Evolutionary conservation across 495 filamentous ascomycete genomes (phyloP), one percentile per base, ranked within the genome.

Genomic region (Xanthoparmelia taractica): DNA sequence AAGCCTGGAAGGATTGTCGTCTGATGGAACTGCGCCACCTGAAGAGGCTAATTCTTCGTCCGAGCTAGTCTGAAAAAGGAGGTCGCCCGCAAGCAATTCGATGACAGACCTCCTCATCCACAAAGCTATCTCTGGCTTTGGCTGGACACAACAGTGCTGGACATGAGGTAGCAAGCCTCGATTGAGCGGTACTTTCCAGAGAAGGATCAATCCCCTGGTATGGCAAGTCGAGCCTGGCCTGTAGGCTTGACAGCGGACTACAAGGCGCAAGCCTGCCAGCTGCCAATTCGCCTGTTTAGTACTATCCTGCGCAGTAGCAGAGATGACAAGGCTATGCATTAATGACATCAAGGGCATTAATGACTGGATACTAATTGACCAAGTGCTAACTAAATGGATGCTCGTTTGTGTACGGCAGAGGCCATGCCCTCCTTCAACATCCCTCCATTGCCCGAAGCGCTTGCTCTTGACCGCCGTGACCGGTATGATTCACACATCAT

Each of bases 401-500:
- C 27, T 15, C 48, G 48, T 25, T 52, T 52, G 48, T 52, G 25
- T 29, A 18, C 48, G 31, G 18, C 48, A 52, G n/a, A 31, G 48
- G 48, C 48, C 11, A 52, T 52, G 48, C 48, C 48, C 48, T 31
- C 48, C 48, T 31, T 18, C 25, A 52, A 5, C n/a, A 29, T 31
- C 12, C 48, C 48, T 52, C 48, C 29, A 52, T 31, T 10, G 48
- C 48, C 11, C 11, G 27, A 11, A 52, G 27, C 48, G 25, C 48
- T 52, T 31, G 48, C 48, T 31, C 48, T 52, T 31, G 48, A 17
- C 48, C 48, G 12, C 15, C 0, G 25, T 4, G 25, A 31, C 13
- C 25, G 27, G 18, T 52, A 52, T 52, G 48, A 52, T 13, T 52
- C 48, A 52, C 48, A 52, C 25, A 52, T 52, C 48, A 52, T 52